These are phyloP conservation scores for Vanilla planifolia DNA, from an alignment of 106 monocot genomes.

Conservation along the genomic window DNA sequence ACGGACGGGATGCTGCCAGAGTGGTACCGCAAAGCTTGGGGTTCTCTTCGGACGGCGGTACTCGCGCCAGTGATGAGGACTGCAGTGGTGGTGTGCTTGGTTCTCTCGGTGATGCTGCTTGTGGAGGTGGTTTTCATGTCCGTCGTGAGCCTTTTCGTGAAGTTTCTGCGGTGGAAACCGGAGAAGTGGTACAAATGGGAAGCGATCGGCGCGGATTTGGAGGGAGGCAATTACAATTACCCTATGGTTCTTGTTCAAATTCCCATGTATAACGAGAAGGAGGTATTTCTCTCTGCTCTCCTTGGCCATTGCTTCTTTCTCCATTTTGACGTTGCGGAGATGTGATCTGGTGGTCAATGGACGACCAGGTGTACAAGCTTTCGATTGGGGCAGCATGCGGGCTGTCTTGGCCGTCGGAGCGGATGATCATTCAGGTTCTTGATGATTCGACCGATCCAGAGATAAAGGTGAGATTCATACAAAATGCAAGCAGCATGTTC, in stretches of 20 bases:
- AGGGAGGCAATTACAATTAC: constrained; percentile 19
- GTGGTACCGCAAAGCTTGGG: constrained; percentile 11
- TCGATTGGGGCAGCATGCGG: constrained; percentile 60
- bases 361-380: constrained; percentile 42
- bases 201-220: constrained; percentile 26
- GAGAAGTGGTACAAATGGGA: constrained; percentile 39
- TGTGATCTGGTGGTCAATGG: not conserved
- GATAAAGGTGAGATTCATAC: constrained; percentile 29
- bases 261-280: constrained; percentile 59
- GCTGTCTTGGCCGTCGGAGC: constrained; percentile 40
- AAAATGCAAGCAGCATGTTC: not conserved
- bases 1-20: constrained; percentile 6
- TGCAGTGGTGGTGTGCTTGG: constrained; percentile 16
- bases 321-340: not conserved
- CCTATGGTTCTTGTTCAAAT: constrained; percentile 61
- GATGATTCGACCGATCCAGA: constrained; percentile 55
- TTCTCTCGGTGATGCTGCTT: constrained; percentile 38
- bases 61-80: constrained; percentile 19
- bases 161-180: constrained; percentile 25
- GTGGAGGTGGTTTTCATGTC: constrained; percentile 35
- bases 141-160: constrained; percentile 20
- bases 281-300: constrained; percentile 8
- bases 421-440: constrained; percentile 57
- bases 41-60: not conserved
- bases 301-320: not conserved